phyloP scores from a whole-genome alignment of 768 basidiomycete species.

The Leccinum pellstonianum region DNA sequence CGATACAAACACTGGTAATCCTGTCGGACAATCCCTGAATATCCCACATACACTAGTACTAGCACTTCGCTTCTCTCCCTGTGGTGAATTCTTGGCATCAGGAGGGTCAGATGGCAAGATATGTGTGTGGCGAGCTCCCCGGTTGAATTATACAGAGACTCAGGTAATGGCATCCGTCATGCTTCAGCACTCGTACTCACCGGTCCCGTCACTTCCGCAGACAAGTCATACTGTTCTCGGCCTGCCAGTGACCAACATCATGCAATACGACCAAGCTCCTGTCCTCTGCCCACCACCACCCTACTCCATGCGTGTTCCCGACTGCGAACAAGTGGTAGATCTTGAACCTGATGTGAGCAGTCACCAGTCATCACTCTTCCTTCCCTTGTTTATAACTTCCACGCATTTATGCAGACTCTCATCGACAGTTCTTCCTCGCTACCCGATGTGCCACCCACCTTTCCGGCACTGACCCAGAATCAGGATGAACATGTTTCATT shows the following conservation, averaged over 20 bases:
- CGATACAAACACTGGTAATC: background rate
- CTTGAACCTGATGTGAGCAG: background rate
- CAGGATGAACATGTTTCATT: background rate
- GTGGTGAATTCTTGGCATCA: background rate
- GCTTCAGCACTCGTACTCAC: background rate
- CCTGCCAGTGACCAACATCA: background rate
- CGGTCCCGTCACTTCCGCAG: background rate
- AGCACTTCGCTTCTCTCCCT: background rate
- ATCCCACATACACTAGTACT: fast-evolving
- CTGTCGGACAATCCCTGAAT: background rate
- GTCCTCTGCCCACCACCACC: background rate
- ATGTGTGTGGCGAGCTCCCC: background rate
- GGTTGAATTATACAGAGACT: background rate
- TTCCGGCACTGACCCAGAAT: background rate
- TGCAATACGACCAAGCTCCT: background rate
- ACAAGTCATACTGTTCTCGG: background rate
- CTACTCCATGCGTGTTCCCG: background rate
- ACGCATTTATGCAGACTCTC: no score
- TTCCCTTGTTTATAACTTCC: background rate
- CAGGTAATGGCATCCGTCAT: background rate
- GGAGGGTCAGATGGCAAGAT: background rate
- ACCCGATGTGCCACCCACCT: no score
- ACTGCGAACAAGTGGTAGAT: background rate
- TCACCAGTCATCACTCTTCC: no score
- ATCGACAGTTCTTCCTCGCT: no score